phyloP scores from a whole-genome alignment of 2,329 filamentous ascomycete species.

The Dendrostoma leiphaemia region DNA sequence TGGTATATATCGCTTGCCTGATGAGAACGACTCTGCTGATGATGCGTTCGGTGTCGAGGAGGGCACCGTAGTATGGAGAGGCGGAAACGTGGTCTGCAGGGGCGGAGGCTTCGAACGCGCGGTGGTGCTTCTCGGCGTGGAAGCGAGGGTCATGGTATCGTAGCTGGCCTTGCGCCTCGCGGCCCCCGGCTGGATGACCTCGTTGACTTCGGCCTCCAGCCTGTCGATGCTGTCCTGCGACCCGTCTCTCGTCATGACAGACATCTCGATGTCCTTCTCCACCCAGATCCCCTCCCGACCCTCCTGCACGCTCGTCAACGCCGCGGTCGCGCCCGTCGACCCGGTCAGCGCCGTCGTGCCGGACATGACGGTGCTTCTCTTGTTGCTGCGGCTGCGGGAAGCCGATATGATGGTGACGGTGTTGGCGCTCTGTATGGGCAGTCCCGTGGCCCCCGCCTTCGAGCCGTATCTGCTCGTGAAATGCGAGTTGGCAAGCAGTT shows the following conservation, averaged over 20 bases:
- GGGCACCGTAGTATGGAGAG: background rate
- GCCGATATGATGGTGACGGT: slow-evolving; percentile 12
- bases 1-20: background rate
- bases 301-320: background rate
- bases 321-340: background rate
- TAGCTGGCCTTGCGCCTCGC: slow-evolving; percentile 3
- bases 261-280: slow-evolving; percentile 18
- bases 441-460: background rate
- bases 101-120: slow-evolving; percentile 1
- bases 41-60: background rate
- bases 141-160: background rate
- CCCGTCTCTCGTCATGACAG: slow-evolving; percentile 7
- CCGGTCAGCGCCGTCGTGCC: slow-evolving; percentile 1
- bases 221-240: slow-evolving; percentile 15
- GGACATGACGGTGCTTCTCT: background rate
- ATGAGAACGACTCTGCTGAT: background rate
- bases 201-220: slow-evolving; percentile 12
- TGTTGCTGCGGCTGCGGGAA: slow-evolving; percentile 4
- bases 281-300: slow-evolving; percentile 9
- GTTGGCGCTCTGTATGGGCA: slow-evolving; percentile 12
- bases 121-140: background rate
- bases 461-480: slow-evolving; percentile 12
- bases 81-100: background rate
- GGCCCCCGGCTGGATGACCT: slow-evolving; percentile 10
- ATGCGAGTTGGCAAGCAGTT: slow-evolving; percentile 6